Evolutionary conservation across 176 grass and related monocot species (phyloP), one percentile per base, ranked within the genome.

Genomic region (Zoysia pacifica): DNA sequence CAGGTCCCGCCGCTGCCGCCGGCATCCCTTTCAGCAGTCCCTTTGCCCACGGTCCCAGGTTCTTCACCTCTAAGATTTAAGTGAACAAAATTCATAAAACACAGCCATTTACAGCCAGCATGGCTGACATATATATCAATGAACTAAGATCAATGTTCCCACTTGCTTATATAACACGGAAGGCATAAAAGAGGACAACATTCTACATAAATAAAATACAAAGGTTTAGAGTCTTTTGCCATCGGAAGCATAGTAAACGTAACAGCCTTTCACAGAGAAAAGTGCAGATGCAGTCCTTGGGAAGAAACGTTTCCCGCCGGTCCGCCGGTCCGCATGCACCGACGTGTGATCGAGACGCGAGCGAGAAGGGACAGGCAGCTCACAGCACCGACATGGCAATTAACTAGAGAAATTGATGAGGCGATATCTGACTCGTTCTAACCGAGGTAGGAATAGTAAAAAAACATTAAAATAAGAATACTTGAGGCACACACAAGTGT

Each of bases 31-130:
- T 89, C 53, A 98, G 65, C 52, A 98, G 78, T 28, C 90, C 96
- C 62, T 98, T 94, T 52, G 96, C 90, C 92, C 88, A 93, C 42
- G 90, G 90, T 37, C 90, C 90, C 86, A 93, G 86, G 76, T 86
- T 90, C 81, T 87, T 84, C 10, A 80, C 84, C 75, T 92, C 96
- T 98, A 54, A 84, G 85, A 78, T 52, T n/a, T n/a, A 46, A 56
- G 11, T 60, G 2, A 79, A 16, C 60, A 12, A 10, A 52, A 72
- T 81, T 62, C 28, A 76, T 61, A 43, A 70, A 53, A 7, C 11
- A 1, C 49, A 62, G 69, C 67, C 6, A 18, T 80, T 89, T 84
- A 71, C 9, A 8, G 84, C 28, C 66, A 72, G 59, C 42, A 77
- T 49, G 72, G 40, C 3, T 13, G 28, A 54, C 63, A 76, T 39